Base-by-base conservation (phyloP, 2,329 filamentous ascomycete genomes). In the Chaetomiaceae sp. region DNA sequence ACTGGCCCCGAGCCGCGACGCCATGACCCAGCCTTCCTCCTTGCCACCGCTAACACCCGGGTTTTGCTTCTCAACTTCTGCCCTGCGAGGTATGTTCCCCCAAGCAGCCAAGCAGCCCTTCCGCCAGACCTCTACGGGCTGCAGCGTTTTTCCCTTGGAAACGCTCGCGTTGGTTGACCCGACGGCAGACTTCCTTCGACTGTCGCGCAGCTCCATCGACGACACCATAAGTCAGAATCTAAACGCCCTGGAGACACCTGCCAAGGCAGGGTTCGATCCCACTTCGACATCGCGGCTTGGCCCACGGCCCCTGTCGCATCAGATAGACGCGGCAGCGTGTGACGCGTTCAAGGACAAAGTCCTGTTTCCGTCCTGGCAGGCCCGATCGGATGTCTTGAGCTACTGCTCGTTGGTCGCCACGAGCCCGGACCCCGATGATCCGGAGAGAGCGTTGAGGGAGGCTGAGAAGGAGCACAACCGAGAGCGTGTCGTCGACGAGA, bases 211-310 rank as follows among this genome's bases (percentile, higher is more conserved):
- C 46, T 82, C 87, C 42, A 85, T 96, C 63, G 93, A 99, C 70
- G 93, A 99, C 70, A 89, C 87, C 39, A 97, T 99, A 64, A 83
- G 83, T 1, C 91, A 96, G 64, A 92, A 95, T 63, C 81, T 99
- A 55, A 97, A 97, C 73, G 89, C 89, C 1, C 79, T 97, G 33
- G 73, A 89, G 39, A 91, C 86, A 1, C 92, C 92, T 0, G 78
- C 87, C 12, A 73, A 75, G 39, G 69, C 70, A 34, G 82, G 83
- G 14, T 97, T 96, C 69, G 86, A 96, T 65, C 87, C 92, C 1
- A 72, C 77, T 0, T 91, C 88, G 1, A 95, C 89, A 1, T 79
- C 83, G 0, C 72, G 78, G 13, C 80, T 85, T 45, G 73, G 75
- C 20, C 73, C 79, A 2, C 71, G 75, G 35, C 70, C 79, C 0